These are phyloP conservation scores for Fusarium brachygibbosum DNA, from an alignment of 2,329 filamentous ascomycete genomes.

Conservation along the genomic window DNA sequence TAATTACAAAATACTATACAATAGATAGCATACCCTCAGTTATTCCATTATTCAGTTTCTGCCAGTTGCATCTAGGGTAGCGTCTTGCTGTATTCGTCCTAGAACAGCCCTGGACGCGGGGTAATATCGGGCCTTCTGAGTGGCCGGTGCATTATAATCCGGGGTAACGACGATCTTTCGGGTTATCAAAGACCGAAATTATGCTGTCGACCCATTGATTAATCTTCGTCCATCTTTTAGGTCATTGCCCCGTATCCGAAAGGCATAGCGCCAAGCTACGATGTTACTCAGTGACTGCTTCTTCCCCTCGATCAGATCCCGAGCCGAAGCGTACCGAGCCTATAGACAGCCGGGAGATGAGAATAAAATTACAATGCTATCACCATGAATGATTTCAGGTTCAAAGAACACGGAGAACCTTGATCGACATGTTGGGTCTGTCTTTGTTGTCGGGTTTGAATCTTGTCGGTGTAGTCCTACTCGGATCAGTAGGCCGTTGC, in stretches of 20 bases:
- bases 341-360: not conserved
- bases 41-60: accelerated
- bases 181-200: not conserved
- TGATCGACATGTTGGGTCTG: not conserved
- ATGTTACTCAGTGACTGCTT: not conserved
- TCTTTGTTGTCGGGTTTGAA: not conserved
- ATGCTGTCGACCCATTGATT: not conserved
- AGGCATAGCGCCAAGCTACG: not conserved
- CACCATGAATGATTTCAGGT: accelerated
- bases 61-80: not conserved
- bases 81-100: no score
- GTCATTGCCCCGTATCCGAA: no score
- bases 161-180: not conserved
- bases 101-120: not conserved
- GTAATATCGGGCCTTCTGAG: not conserved
- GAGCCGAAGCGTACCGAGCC: slow-evolving; percentile 1
- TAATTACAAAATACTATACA: not conserved
- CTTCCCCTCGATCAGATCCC: not conserved
- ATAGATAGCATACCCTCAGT: not conserved
- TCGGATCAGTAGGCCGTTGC: not conserved
- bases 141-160: not conserved
- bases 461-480: not conserved
- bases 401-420: not conserved
- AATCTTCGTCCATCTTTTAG: not conserved
- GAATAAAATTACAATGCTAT: not conserved